Evolutionary conservation across 2,329 filamentous ascomycete species (phyloP), one percentile per base, ranked within the genome.

Genomic region (Bisporella sp.): DNA sequence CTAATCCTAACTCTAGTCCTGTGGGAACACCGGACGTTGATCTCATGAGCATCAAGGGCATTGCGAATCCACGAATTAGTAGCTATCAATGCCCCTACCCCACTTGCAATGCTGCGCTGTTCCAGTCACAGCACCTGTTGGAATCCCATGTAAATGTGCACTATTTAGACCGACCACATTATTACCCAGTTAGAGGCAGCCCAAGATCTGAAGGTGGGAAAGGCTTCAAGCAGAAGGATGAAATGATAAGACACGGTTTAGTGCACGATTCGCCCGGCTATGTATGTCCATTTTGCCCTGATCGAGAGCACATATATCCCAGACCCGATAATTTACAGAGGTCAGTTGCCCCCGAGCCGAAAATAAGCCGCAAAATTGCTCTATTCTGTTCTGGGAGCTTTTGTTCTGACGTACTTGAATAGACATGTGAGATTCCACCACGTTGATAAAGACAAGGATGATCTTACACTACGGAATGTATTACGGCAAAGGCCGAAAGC

Each of bases 261-360:
- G 93, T 97, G 4, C 93, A 99, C 64, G 85, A 89, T 57, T 95
- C 89, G 6, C 93, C 93, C 1, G 92, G 92, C 53, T 99, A 97
- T 63, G 84, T 96, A 32, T 99, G 93, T 66, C 93, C 93, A 0
- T 97, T 96, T 65, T 99, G 93, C 66, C 87, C 89, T 1, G 90
- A 96, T 62, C 79, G 90, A 57, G 90, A 96, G 66, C 92, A 96
- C 68, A 91, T 87, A 65, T 97, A 97, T 66, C 93, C 93, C 4
- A 78, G 93, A 59, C 93, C 93, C 32, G 93, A 99, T 67, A 97
- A 97, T 73, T 72, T 99, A 50, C 92, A 96, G 73, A 83, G 92
- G 89, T 95, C 74, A 57, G 78, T 42, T 42, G 21, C 3, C 21
- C 21, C 21, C 21, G 2, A 3, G 21, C 21, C 21, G 21, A 21